Evolutionary conservation across 164 flowering plant genomes (phyloP).

Genomic region (Nelumbo lutea): DNA sequence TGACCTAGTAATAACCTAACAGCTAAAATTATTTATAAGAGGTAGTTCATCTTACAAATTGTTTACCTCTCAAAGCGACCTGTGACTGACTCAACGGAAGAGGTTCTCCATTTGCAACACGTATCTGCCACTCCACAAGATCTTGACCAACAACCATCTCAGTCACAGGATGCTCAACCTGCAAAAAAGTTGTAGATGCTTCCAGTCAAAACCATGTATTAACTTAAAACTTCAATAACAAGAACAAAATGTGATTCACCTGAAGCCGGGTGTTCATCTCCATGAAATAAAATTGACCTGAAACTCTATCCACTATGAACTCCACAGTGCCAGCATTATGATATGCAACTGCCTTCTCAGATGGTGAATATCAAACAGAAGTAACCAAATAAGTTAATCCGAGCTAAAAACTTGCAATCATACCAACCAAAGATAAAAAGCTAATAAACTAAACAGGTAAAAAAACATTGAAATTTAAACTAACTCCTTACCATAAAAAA

Average conservation of each 20-base stretch:
- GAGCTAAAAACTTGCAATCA: not conserved
- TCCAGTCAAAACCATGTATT: not conserved
- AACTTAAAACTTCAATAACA: not conserved
- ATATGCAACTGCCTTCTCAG: constrained; percentile 87
- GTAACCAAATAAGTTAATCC: constrained; percentile 20
- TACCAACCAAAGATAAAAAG: too few relatives aligned
- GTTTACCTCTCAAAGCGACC: constrained; percentile 73
- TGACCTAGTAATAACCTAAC: not conserved
- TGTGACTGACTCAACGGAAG: constrained; percentile 80
- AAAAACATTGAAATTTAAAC: too few relatives aligned
- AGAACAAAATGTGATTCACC: constrained; percentile 35
- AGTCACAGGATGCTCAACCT: constrained; percentile 99
- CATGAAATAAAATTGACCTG: constrained; percentile 94
- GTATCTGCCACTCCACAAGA: constrained; percentile 99
- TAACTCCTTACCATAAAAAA: too few relatives aligned
- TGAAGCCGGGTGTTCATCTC: constrained; percentile 99
- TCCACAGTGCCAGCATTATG: constrained; percentile 99
- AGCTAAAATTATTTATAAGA: not conserved
- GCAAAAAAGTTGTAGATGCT: constrained; percentile 13
- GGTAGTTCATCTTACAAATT: not conserved
- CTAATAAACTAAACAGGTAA: too few relatives aligned
- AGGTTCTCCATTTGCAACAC: constrained; percentile 92
- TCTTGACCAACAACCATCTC: constrained; percentile 99
- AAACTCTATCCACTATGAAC: constrained; percentile 82
- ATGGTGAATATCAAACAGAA: constrained; percentile 16